Conservation (phyloP, 2,329 filamentous ascomycete species). For the Trematosphaeria pertusa region DNA sequence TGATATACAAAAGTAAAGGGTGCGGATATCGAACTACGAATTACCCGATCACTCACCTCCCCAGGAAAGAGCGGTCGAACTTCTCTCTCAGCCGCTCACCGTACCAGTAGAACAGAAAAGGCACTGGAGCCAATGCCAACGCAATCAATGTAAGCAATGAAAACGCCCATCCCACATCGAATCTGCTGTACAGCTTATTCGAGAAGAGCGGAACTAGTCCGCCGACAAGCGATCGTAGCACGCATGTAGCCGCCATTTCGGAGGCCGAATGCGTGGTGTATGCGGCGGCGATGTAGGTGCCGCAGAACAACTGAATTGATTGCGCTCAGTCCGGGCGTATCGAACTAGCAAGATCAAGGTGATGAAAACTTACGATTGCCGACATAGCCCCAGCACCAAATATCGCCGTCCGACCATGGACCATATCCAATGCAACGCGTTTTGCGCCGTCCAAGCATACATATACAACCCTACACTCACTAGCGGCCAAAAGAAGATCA, state of each 20-base stretch:
- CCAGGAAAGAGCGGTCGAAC: not conserved
- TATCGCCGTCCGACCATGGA: slow-evolving; percentile 57
- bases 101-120: slow-evolving; percentile 73
- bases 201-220: slow-evolving; percentile 23
- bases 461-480: slow-evolving; percentile 37
- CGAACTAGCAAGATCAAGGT: not conserved
- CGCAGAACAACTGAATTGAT: slow-evolving; percentile 3
- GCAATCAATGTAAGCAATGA: slow-evolving; percentile 71
- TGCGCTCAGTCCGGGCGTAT: not conserved
- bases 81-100: slow-evolving; percentile 57
- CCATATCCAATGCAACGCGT: slow-evolving; percentile 19
- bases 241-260: slow-evolving; percentile 36
- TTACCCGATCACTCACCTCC: slow-evolving; percentile 1
- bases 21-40: too few species aligned
- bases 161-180: slow-evolving; percentile 26
- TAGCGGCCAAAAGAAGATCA: slow-evolving; percentile 14
- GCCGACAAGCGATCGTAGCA: slow-evolving; percentile 21
- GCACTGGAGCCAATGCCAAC: slow-evolving; percentile 70
- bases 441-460: slow-evolving; percentile 17
- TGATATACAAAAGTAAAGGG: too few species aligned
- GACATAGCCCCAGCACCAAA: slow-evolving; percentile 45
- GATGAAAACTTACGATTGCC: slow-evolving; percentile 13
- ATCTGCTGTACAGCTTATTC: slow-evolving; percentile 14
- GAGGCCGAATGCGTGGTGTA: slow-evolving; percentile 30
- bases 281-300: slow-evolving; percentile 8